A percentile compares a stretch with the other conserved stretches of the same genome.
Evolutionary conservation across 352 stramenopile genomes (phyloP).

Genomic region (Phytophthora sojae): DNA sequence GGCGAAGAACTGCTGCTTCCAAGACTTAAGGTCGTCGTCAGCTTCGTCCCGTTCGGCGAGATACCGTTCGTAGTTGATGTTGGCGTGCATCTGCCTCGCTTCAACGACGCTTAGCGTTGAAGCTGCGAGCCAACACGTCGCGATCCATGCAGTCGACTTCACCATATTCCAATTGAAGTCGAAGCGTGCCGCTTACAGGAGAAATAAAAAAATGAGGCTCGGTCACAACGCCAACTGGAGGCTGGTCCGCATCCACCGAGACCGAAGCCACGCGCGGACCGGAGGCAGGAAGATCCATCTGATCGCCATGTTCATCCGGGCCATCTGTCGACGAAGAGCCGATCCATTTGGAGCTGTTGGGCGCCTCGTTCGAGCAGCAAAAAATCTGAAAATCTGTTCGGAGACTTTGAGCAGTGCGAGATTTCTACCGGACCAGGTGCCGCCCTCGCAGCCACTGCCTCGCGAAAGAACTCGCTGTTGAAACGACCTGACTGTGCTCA

Average conservation of each 20-base stretch:
- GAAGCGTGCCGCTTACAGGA: conserved; percentile 6
- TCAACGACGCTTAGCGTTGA: conserved; percentile 14
- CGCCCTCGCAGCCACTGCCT: conserved; percentile 6
- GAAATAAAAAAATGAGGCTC: conserved; percentile 37
- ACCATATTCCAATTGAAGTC: conserved; percentile 13
- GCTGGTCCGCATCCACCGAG: conserved; percentile 11
- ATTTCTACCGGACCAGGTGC: conserved; percentile 32
- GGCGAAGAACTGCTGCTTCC: conserved; percentile 28
- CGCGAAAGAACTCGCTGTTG: not conserved
- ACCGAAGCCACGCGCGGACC: conserved; percentile 26
- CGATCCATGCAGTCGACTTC: conserved; percentile 22
- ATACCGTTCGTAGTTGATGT: conserved; percentile 52
- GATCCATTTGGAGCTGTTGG: conserved; percentile 14
- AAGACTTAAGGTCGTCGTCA: conserved; percentile 24
- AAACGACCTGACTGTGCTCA: conserved; percentile 9
- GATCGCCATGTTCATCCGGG: conserved; percentile 22
- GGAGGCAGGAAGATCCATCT: conserved; percentile 19
- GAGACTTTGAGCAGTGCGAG: conserved; percentile 13
- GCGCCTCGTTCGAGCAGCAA: conserved; percentile 34
- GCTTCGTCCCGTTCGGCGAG: conserved; percentile 32
- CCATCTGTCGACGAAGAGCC: conserved; percentile 23
- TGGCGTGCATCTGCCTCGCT: conserved; percentile 38
- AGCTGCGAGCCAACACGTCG: conserved; percentile 16
- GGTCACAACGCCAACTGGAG: not conserved
- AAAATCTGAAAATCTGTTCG: conserved; percentile 32